These are phyloP conservation scores for Salmacisia buchloeana DNA, from an alignment of 1,284 basidiomycete species.

Conservation along the genomic window DNA sequence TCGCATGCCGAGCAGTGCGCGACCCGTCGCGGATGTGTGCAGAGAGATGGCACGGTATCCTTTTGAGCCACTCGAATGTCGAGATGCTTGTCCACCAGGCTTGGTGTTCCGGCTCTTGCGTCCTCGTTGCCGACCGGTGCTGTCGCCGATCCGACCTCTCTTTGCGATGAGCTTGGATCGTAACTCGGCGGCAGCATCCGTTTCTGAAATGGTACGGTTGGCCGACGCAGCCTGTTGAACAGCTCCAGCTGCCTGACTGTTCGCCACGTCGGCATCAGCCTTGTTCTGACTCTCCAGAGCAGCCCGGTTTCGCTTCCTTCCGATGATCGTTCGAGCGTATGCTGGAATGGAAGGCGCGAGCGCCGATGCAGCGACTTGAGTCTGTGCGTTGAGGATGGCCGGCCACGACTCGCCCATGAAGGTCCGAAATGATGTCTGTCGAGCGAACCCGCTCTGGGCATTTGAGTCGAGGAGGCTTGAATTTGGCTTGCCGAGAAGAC, in stretches of 20 bases:
- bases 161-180: too few relatives aligned
- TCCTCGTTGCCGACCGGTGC: neutral
- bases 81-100: neutral
- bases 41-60: neutral
- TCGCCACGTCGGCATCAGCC: too few relatives aligned
- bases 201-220: neutral
- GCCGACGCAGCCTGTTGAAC: too few relatives aligned
- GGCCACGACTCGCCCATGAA: conserved; percentile 4
- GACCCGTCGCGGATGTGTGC: neutral
- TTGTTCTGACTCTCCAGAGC: too few relatives aligned
- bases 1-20: neutral
- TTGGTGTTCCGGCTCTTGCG: neutral
- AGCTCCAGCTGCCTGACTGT: too few relatives aligned
- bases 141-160: neutral
- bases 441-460: neutral
- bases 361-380: neutral
- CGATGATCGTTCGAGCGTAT: neutral
- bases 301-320: neutral
- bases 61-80: neutral
- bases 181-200: neutral
- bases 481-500: neutral
- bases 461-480: neutral
- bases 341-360: neutral
- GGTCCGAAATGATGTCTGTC: neutral
- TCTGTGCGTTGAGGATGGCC: neutral